Base-by-base conservation (phyloP, 2,329 filamentous ascomycete genomes). In the Penicillium sp. region DNA sequence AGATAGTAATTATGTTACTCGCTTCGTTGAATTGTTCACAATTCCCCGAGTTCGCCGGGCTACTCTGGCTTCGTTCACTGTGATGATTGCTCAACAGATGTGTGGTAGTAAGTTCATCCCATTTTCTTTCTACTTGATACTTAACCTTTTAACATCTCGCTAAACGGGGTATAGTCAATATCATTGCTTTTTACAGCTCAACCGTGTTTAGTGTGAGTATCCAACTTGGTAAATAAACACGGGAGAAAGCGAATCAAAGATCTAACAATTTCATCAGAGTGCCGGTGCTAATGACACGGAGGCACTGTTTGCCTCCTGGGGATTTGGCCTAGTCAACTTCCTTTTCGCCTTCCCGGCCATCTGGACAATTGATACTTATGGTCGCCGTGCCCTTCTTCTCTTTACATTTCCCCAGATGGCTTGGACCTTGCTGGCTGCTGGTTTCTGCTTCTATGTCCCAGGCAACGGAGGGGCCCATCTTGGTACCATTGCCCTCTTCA, bases 81-180 rank as follows among this genome's bases (percentile, higher is more conserved):
- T 93, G 61, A 95, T 95, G 91, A 86, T 89, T 64, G 86, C 85
- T 0, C 87, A 89, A 71, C 86, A 89, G 70, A 86, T 89, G 82
- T 88, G 86, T 63, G 83, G 82, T 74, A 80, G 56, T 59, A 56
- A 59, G 59, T 55, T 24, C 11, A 39, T 23, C 13, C 24, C 9
- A 16, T 18, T 5, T 11, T 42, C 14, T 18, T n/a, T 37, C 5
- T 19, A 24, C 5, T 16, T 6, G 3, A 37, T 24, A n/a, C n/a
- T n/a, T n/a, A n/a, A n/a, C n/a, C n/a, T n/a, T n/a, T n/a, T n/a
- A n/a, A n/a, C n/a, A n/a, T n/a, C n/a, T n/a, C n/a, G n/a, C 7
- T 40, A 34, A 51, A 39, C 21, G 4, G 9, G 16, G 43, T 47
- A 21, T 23, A 56, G 56, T 89, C 71, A 90, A 90, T 67, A 88